phyloP scores from a whole-genome alignment of 1,139 yeast genomes.

The Saccharomyces hybrid region DNA sequence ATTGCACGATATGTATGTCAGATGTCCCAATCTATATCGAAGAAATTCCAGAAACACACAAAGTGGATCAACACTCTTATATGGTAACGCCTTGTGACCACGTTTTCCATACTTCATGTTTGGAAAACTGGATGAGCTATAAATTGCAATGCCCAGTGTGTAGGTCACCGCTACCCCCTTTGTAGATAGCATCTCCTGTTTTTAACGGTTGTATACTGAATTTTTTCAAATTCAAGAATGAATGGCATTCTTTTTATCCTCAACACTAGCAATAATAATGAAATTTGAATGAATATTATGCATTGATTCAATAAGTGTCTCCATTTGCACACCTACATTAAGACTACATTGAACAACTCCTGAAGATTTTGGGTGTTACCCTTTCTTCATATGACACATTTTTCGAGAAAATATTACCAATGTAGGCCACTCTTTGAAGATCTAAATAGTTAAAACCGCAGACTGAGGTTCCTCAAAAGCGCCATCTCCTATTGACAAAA shows the following conservation, averaged over 20 bases:
- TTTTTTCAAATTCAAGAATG: neutral
- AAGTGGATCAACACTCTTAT: slow-evolving; percentile 36
- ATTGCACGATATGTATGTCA: slow-evolving; percentile 89
- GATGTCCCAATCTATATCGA: slow-evolving; percentile 41
- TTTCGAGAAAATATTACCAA: neutral
- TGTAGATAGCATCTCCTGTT: slow-evolving; percentile 24
- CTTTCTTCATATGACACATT: neutral
- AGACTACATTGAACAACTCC: no score
- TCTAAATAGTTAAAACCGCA: neutral
- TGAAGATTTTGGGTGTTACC: neutral
- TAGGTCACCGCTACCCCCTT: slow-evolving; percentile 76
- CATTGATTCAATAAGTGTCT: neutral
- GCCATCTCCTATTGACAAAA: neutral
- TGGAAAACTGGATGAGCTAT: slow-evolving; percentile 90
- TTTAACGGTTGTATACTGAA: neutral
- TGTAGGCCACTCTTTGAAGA: neutral
- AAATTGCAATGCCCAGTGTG: slow-evolving; percentile 93
- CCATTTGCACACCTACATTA: no score
- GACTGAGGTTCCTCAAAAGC: neutral
- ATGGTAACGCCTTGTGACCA: slow-evolving; percentile 94
- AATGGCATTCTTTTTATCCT: neutral
- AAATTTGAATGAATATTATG: neutral
- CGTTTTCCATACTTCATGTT: slow-evolving; percentile 78
- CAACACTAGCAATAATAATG: neutral
- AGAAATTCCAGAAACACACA: slow-evolving; percentile 27